A percentile compares a stretch with the other conserved stretches of the same genome.
These are phyloP conservation scores for Phytophthora idaei DNA, from an alignment of 352 stramenopile genomes.

Conservation along the genomic window DNA sequence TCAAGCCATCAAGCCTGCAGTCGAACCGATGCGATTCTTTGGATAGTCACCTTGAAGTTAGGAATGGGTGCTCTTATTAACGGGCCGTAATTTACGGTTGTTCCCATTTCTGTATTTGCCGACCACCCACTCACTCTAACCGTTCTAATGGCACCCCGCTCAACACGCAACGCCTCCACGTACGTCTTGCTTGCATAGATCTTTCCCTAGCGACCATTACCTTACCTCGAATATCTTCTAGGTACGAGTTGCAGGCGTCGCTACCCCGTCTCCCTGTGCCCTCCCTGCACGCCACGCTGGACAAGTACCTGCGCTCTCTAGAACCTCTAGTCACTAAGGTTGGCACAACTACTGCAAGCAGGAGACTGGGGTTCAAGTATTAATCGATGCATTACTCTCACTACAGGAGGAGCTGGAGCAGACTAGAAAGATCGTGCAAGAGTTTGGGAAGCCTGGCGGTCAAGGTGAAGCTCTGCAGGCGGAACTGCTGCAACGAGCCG, in stretches of 20 bases:
- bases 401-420: conserved; percentile 57
- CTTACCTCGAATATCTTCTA: not conserved
- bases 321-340: conserved; percentile 61
- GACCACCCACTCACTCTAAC: not conserved
- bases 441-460: conserved; percentile 56
- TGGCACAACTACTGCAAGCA: conserved; percentile 36
- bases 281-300: conserved; percentile 80
- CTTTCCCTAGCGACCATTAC: not conserved
- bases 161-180: not conserved
- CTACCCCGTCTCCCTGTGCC: conserved; percentile 86
- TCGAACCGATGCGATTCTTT: too few species aligned
- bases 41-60: not conserved
- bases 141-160: not conserved
- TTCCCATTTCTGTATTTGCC: too few species aligned
- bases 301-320: conserved; percentile 81
- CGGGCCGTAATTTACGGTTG: too few species aligned
- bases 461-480: conserved; percentile 54
- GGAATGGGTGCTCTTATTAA: not conserved
- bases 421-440: conserved; percentile 43
- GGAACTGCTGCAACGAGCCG: conserved; percentile 53
- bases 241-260: conserved; percentile 52
- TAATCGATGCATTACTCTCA: not conserved
- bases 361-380: not conserved
- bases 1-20: too few species aligned
- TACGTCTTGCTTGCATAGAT: not conserved